Conservation (phyloP, 805 yeast genomes). For the Candida jianshihensis region DNA sequence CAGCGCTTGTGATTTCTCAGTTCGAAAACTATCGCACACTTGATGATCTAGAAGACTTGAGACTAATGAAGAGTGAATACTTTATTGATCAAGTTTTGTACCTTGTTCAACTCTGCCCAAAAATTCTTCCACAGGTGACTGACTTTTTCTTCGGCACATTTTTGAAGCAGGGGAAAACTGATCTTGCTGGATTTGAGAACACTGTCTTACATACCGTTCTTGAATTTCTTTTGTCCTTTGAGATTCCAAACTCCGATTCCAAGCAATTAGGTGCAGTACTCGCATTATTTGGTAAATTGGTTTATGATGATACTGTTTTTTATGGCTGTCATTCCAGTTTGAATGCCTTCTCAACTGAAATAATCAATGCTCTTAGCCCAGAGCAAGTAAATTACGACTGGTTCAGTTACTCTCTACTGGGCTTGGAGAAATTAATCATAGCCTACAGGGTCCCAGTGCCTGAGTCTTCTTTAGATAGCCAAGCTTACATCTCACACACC, state of each 20-base stretch:
- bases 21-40: slow-evolving; percentile 30
- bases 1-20: slow-evolving; percentile 31
- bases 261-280: slow-evolving; percentile 33
- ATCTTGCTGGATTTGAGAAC: slow-evolving; percentile 26
- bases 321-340: slow-evolving; percentile 27
- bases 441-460: slow-evolving; percentile 43
- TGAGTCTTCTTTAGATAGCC: slow-evolving; percentile 25
- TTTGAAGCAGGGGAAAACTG: slow-evolving; percentile 26
- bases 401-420: slow-evolving; percentile 50
- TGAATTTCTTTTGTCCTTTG: slow-evolving; percentile 29
- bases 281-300: slow-evolving; percentile 35
- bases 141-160: slow-evolving; percentile 32
- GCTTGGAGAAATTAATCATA: slow-evolving; percentile 49
- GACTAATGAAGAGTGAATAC: slow-evolving; percentile 26
- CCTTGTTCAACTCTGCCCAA: slow-evolving; percentile 38
- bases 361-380: slow-evolving; percentile 30
- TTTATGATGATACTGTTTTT: slow-evolving; percentile 32
- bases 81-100: slow-evolving; percentile 36
- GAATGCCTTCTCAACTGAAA: slow-evolving; percentile 29
- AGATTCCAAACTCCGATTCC: slow-evolving; percentile 21
- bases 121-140: slow-evolving; percentile 29
- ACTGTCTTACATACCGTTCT: slow-evolving; percentile 32
- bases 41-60: slow-evolving; percentile 33
- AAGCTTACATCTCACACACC: slow-evolving; percentile 14
- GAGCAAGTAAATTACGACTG: slow-evolving; percentile 40